Conservation (phyloP, 345 rosid species). For the Arabidopsis suecica region DNA sequence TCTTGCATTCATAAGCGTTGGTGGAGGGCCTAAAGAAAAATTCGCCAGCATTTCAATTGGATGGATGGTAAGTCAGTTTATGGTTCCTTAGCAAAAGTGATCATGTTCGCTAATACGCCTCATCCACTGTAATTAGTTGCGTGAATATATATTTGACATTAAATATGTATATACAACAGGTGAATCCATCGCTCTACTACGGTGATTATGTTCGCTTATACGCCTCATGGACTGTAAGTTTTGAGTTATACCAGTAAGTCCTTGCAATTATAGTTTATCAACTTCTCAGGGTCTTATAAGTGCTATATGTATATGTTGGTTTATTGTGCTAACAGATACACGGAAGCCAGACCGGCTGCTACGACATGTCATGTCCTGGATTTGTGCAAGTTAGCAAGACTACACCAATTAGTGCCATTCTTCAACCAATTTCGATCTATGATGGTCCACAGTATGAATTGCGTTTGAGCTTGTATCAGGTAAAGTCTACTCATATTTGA, state of each 20-base stretch:
- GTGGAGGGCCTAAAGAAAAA: not conserved
- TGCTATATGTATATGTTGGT: not conserved
- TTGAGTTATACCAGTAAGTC: not conserved
- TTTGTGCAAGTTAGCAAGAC: constrained; percentile 33
- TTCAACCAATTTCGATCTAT: constrained; percentile 25
- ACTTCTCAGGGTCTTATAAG: not conserved
- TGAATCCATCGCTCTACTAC: constrained; percentile 13
- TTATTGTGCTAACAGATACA: not conserved
- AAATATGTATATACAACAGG: constrained; percentile 17
- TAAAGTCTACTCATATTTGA: not conserved
- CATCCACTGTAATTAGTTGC: no score
- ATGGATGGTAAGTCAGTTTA: constrained; percentile 21
- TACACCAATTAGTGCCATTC: not conserved
- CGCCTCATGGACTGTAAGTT: constrained; percentile 32
- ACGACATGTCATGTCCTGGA: constrained; percentile 18
- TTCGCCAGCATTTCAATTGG: constrained; percentile 23
- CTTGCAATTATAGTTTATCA: not conserved
- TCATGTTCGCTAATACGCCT: no score
- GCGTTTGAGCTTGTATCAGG: not conserved
- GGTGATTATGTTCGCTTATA: constrained; percentile 12
- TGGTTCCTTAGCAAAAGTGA: not conserved
- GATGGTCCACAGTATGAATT: constrained; percentile 12
- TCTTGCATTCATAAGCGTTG: not conserved
- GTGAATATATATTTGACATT: not conserved
- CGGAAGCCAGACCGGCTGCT: constrained; percentile 17